Evolutionary conservation across 441 rosid species (phyloP), one percentile per base, ranked within the genome.

Genomic region (Rhodomyrtus psidioides): DNA sequence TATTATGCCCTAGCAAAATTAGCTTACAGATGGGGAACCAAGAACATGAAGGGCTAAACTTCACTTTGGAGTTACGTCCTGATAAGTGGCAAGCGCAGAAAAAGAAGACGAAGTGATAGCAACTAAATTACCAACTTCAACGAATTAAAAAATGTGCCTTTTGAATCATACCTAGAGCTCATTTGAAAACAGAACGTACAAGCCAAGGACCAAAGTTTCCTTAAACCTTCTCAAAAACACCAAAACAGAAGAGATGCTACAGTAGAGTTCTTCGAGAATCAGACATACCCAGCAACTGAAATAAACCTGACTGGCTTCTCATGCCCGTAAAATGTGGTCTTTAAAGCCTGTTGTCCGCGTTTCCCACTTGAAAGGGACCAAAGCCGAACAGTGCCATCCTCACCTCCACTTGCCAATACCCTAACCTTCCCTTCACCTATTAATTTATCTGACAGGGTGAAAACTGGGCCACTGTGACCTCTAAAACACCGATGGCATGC

Each of bases 391-490:
- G 95, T 93, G 46, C 93, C 93, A 89, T 95, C 96, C 60, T 94
- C 96, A 74, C 96, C 96, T 86, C 98, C 95, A 84, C 95, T 95
- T 75, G 95, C 95, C 90, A 95, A 85, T 65, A 94, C 55, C 88
- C 84, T 92, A 82, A 82, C 82, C 87, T 39, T 83, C 49, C 85
- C 90, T 86, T 92, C 93, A 81, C 95, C 96, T 84, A 93, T 87
- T 82, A 95, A 89, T 87, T 91, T 91, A 88, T 95, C 93, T 12
- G 98, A 94, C 89, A 95, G 86, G 76, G 92, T 86, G 39, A 91
- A 86, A 81, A 93, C 95, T 23, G 94, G 93, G 60, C 95, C 93
- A 82, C 65, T 89, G 84, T 93, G 95, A 87, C 95, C 96, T 91
- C 90, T 91, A 83, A 92, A 92, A 87, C 94, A 90, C 65, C 93